Evolutionary conservation across 129 eudicot genomes (phyloP).

Genomic region (Flaveria ramosissima): DNA sequence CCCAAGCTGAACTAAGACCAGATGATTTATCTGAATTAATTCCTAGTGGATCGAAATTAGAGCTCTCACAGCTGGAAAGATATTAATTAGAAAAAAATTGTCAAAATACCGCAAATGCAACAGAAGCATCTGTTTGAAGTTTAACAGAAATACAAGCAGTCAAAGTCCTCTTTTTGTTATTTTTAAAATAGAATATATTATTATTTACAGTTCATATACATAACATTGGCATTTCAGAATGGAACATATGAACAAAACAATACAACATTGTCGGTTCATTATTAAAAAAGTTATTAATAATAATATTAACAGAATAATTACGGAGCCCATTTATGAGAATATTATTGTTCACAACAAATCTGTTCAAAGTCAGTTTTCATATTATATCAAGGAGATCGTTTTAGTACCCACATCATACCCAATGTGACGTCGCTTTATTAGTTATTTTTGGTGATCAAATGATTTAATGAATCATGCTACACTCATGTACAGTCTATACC

Average conservation of each 20-base stretch:
- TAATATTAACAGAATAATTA: not conserved
- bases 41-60: conserved; percentile 84
- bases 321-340: not conserved
- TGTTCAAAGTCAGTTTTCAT: not conserved
- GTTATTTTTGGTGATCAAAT: conserved; percentile 2
- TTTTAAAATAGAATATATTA: not conserved
- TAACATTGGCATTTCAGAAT: not conserved
- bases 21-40: conserved; percentile 52
- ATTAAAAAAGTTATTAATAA: not conserved
- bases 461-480: conserved; percentile 8
- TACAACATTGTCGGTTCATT: not conserved
- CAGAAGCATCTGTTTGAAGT: not conserved
- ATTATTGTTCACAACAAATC: too few species aligned
- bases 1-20: conserved; percentile 57
- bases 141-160: not conserved
- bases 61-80: conserved; percentile 52
- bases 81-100: conserved; percentile 9
- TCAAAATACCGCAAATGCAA: conserved; percentile 10
- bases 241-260: conserved; percentile 7
- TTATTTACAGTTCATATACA: not conserved
- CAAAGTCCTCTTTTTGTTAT: not conserved
- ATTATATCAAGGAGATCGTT: not conserved
- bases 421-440: not conserved
- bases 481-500: not conserved
- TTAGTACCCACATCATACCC: not conserved